A percentile compares a stretch with the other conserved stretches of the same genome.
Conservation (phyloP, 805 yeast genomes). For the Candida vartiovaarae region DNA sequence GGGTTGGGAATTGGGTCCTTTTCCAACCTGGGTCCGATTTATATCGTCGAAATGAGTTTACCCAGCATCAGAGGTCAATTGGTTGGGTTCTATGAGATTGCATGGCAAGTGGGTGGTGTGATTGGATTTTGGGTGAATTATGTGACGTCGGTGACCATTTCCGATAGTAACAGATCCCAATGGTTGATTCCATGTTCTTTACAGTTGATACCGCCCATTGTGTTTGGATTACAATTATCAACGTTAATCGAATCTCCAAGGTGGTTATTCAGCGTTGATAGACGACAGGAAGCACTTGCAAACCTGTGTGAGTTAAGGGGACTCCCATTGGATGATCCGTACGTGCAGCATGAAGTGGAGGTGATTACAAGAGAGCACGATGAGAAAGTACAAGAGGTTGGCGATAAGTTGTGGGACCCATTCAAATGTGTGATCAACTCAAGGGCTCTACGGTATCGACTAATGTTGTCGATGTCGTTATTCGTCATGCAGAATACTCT, state of each 20-base stretch:
- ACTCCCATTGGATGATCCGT: conserved; percentile 31
- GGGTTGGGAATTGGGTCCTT: conserved; percentile 47
- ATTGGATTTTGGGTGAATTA: conserved; percentile 4
- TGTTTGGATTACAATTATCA: conserved; percentile 29
- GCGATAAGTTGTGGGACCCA: conserved; percentile 31
- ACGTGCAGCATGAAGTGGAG: conserved; percentile 33
- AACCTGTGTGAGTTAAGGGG: conserved; percentile 31
- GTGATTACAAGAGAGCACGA: conserved; percentile 21
- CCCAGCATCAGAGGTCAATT: conserved; percentile 35
- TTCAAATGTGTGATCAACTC: conserved; percentile 27
- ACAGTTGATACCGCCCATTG: conserved; percentile 36
- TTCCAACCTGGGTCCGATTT: conserved; percentile 41
- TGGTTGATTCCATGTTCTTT: conserved; percentile 43
- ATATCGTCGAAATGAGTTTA: conserved; percentile 38
- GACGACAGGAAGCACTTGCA: conserved; percentile 28
- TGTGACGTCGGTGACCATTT: neutral
- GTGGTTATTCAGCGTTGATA: conserved; percentile 31
- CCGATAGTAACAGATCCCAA: conserved; percentile 22
- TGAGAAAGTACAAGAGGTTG: conserved; percentile 22
- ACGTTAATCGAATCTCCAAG: conserved; percentile 40
- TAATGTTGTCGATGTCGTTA: conserved; percentile 31
- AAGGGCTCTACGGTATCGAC: conserved; percentile 26
- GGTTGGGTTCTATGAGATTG: conserved; percentile 4
- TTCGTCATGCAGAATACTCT: conserved; percentile 39
- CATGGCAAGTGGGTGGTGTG: conserved; percentile 4